These are phyloP conservation scores for Eucalyptus sp. DNA, from an alignment of 345 rosid species.

Conservation along the genomic window DNA sequence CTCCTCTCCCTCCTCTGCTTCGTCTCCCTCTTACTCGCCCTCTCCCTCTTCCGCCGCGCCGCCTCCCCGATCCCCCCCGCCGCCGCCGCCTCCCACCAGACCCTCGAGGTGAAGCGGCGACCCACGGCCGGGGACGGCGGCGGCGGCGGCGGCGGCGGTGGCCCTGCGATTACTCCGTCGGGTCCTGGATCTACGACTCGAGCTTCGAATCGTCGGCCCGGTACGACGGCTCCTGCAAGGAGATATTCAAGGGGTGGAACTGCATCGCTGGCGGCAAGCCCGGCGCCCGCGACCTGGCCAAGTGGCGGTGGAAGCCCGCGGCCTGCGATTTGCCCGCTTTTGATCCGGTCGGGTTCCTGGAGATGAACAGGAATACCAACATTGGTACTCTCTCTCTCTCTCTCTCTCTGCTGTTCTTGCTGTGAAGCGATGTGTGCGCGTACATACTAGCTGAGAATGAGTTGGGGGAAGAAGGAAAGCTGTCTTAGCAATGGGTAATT, in stretches of 20 bases:
- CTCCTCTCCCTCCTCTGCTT: slow-evolving; percentile 44
- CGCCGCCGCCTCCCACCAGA: neutral
- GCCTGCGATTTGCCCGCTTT: slow-evolving; percentile 49
- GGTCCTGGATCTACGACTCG: slow-evolving; percentile 72
- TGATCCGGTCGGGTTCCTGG: slow-evolving; percentile 49
- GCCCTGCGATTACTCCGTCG: slow-evolving; percentile 52
- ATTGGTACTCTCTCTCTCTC: slow-evolving; percentile 38
- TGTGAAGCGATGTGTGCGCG: neutral
- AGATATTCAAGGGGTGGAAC: slow-evolving; percentile 96
- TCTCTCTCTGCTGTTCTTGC: neutral
- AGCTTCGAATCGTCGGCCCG: slow-evolving; percentile 9
- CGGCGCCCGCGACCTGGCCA: slow-evolving; percentile 39
- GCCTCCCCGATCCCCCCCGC: slow-evolving; percentile 2
- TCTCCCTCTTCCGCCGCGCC: slow-evolving; percentile 20
- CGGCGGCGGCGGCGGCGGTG: neutral
- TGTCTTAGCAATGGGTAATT: neutral
- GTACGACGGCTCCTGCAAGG: slow-evolving; percentile 64
- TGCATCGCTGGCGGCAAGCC: slow-evolving; percentile 62
- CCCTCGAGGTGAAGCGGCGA: neutral
- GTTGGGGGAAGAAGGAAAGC: neutral
- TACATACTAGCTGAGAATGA: neutral
- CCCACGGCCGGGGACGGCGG: neutral
- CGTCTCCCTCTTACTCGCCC: slow-evolving; percentile 38
- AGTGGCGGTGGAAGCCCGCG: slow-evolving; percentile 85
- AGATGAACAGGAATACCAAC: slow-evolving; percentile 38